A percentile compares a stretch with the other conserved stretches of the same genome.
Evolutionary conservation across 208 protist species (phyloP).

Genomic region (Acanthamoeba sp.): DNA sequence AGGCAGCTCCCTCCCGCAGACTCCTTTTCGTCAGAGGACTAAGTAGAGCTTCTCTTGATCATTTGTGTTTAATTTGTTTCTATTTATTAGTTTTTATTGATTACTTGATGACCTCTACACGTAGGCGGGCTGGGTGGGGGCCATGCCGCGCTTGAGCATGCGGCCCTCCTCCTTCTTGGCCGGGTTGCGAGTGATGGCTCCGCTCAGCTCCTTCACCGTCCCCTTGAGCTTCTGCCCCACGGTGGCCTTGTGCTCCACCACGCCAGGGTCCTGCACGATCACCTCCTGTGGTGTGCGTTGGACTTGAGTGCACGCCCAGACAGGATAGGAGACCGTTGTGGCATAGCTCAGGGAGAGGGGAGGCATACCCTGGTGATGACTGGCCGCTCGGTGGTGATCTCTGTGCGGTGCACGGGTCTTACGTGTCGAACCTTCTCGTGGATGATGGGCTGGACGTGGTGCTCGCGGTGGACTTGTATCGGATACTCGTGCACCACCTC

Average conservation of each 20-base stretch:
- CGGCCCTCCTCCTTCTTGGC: conserved; percentile 42
- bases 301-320: no score
- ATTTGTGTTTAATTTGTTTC: no score
- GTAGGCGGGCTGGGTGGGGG: not conserved
- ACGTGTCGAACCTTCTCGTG: conserved; percentile 10
- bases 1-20: no score
- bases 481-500: conserved; percentile 15
- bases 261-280: not conserved
- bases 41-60: no score
- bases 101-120: not conserved
- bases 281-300: conserved; percentile 32
- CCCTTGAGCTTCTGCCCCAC: conserved; percentile 12
- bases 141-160: conserved; percentile 41
- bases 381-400: not conserved
- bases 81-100: not conserved
- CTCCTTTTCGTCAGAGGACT: no score
- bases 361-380: not conserved
- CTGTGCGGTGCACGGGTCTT: not conserved
- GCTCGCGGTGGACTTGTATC: not conserved
- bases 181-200: conserved; percentile 20
- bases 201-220: conserved; percentile 1
- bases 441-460: conserved; percentile 40
- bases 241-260: not conserved
- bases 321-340: no score
- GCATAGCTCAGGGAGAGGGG: no score